Base-by-base conservation (phyloP, 2,329 filamentous ascomycete species). In the Fusarium beomiforme region DNA sequence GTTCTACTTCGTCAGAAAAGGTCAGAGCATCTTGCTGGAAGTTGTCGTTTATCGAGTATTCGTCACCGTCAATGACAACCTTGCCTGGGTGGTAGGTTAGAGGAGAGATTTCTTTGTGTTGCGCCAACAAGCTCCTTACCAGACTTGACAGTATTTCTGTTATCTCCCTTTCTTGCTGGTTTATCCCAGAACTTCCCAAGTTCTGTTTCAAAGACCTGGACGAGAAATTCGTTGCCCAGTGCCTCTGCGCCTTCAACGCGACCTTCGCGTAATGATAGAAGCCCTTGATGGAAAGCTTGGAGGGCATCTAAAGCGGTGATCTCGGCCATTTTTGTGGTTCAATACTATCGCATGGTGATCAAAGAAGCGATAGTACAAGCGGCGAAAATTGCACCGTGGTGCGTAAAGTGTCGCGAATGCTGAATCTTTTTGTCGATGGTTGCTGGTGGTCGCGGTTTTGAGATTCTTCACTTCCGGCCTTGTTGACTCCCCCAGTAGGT, bases 1-100 rank as follows among this genome's bases (percentile, higher is more conserved):
- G 86, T 76, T 97, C 91, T 68, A 98, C 86, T 74, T 94, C 93
- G 80, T 98, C 95, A 59, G 95, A 93, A 39, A 99, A 86, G 75
- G 93, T 89, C 34, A 97, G 85, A 26, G 91, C 89, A 73, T 92
- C 90, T 80, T 97, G 92, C 78, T 95, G 90, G 81, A 99, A 98
- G 69, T 94, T 91, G 60, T 93, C 88, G 81, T 97, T 98, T 83
- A 99, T 85, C 24, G 87, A 84, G 80, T 94, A 98, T 76, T 95
- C 89, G 36, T 89, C 87, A 69, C 90, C 91, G 74, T 89, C 88
- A 64, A 97, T 83, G 36, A 85, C 89, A 73, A 98, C 86, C 79
- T 93, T 95, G 63, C 93, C 94, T 96, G 73, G 59, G n/a, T 33
- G 41, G 37, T 31, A 49, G 77, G 54, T 73, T 67, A 73, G 71